These are phyloP conservation scores for Ophiostoma sp. DNA, from an alignment of 2,329 filamentous ascomycete species.

Conservation along the genomic window DNA sequence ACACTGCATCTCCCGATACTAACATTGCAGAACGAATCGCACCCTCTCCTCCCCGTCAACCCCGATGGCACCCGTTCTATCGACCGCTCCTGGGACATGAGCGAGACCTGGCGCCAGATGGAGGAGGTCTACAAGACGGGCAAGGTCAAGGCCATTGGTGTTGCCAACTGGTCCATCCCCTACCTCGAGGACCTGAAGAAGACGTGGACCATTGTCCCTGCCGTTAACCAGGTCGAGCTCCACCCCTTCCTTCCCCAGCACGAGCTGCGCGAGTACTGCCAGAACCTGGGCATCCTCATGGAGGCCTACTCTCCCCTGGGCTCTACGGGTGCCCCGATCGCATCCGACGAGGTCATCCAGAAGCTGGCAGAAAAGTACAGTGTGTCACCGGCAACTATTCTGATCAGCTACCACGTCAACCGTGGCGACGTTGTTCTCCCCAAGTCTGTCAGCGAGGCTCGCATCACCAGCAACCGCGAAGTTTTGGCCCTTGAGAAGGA, in stretches of 20 bases:
- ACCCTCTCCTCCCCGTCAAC: conserved; percentile 21
- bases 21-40: conserved; percentile 16
- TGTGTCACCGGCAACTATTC: conserved; percentile 55
- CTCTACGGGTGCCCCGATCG: conserved; percentile 35
- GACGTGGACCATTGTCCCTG: conserved; percentile 44
- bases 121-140: conserved; percentile 51
- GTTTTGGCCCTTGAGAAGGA: conserved; percentile 12
- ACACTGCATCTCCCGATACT: conserved; percentile 25
- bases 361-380: conserved; percentile 53
- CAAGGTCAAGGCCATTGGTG: conserved; percentile 53
- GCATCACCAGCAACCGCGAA: conserved; percentile 61
- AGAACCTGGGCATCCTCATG: conserved; percentile 46
- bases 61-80: conserved; percentile 19
- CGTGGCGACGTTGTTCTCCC: conserved; percentile 63
- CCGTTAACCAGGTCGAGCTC: conserved; percentile 49
- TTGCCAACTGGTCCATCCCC: conserved; percentile 53
- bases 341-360: conserved; percentile 57
- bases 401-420: conserved; percentile 61
- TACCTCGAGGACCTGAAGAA: conserved; percentile 49
- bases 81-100: conserved; percentile 19
- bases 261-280: conserved; percentile 50
- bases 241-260: conserved; percentile 45
- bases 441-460: conserved; percentile 62
- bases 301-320: conserved; percentile 44
- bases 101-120: conserved; percentile 54